A percentile compares a stretch with the other conserved stretches of the same genome.
phyloP scores from a whole-genome alignment of 768 basidiomycete species.

The Cubamyces lactineus region DNA sequence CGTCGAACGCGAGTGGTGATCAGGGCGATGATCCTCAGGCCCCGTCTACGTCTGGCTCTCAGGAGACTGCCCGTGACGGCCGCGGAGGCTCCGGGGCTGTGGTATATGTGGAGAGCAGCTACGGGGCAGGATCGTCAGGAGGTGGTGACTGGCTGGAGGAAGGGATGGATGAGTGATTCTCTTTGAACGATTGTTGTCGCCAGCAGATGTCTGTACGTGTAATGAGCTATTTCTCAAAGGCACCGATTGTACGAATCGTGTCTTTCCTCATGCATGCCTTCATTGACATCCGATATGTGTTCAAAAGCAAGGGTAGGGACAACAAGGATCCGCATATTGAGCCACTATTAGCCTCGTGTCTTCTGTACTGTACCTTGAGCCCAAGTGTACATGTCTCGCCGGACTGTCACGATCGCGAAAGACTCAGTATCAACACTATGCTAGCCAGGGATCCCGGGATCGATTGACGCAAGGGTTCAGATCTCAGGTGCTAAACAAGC shows the following conservation, averaged over 20 bases:
- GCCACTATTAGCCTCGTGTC: neutral
- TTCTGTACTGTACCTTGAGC: too few species aligned
- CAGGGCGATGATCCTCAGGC: neutral
- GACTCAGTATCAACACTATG: too few species aligned
- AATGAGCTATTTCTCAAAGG: neutral
- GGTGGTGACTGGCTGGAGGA: slow-evolving; percentile 17
- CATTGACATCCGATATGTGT: too few species aligned
- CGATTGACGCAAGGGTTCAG: too few species aligned
- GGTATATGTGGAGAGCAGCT: neutral
- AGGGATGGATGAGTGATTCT: neutral
- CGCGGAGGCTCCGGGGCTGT: neutral
- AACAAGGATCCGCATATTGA: too few species aligned
- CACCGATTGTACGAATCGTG: neutral
- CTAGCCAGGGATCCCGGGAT: too few species aligned
- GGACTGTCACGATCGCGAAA: too few species aligned
- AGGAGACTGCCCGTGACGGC: neutral
- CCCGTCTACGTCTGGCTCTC: neutral
- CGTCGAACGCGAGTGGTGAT: too few species aligned
- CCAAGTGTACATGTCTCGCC: too few species aligned
- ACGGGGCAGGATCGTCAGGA: slow-evolving; percentile 7
- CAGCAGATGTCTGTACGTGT: neutral
- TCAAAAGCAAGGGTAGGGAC: too few species aligned
- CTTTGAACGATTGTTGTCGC: neutral
- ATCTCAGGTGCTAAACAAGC: too few species aligned
- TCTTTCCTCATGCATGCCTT: too few species aligned